phyloP scores from a whole-genome alignment of 108 stramenopile genomes.

The Pseudonitzschia multiseries region DNA sequence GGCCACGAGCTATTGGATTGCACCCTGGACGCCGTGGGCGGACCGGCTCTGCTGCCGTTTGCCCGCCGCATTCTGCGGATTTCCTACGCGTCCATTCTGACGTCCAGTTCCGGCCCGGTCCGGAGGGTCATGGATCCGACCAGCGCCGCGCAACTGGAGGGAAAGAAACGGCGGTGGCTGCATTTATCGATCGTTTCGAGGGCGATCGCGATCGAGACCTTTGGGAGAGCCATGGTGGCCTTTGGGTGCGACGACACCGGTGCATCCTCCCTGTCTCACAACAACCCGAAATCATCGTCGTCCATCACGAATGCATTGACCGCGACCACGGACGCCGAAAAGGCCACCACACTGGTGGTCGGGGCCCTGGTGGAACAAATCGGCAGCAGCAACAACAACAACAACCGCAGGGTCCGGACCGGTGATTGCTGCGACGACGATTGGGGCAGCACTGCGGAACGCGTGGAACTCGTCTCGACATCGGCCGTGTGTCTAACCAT shows the following conservation, averaged over 20 bases:
- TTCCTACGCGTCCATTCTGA: conserved; percentile 41
- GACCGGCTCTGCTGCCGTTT: conserved; percentile 37
- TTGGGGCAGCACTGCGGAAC: conserved; percentile 38
- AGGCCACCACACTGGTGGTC: conserved; percentile 28
- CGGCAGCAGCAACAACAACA: not conserved
- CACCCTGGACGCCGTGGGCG: conserved; percentile 24
- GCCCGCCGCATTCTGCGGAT: conserved; percentile 38
- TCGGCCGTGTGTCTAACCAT: conserved; percentile 24
- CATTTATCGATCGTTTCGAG: conserved; percentile 40
- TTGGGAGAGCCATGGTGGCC: conserved; percentile 7
- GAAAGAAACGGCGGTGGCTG: conserved; percentile 48
- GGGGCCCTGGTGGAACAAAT: conserved; percentile 52
- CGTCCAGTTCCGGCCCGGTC: conserved; percentile 40
- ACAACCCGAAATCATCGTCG: not conserved
- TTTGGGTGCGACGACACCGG: conserved; percentile 34
- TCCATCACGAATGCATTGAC: not conserved
- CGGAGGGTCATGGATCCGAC: conserved; percentile 43
- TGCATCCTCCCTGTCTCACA: not conserved
- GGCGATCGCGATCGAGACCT: conserved; percentile 27
- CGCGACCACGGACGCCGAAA: conserved; percentile 21
- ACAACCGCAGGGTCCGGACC: not conserved
- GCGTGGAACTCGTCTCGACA: conserved; percentile 23
- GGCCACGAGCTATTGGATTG: conserved; percentile 40
- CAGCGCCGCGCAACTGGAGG: conserved; percentile 28
- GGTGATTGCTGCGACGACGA: conserved; percentile 13